Base-by-base conservation (phyloP, 1,139 yeast genomes). In the Geotrichum candidum region DNA sequence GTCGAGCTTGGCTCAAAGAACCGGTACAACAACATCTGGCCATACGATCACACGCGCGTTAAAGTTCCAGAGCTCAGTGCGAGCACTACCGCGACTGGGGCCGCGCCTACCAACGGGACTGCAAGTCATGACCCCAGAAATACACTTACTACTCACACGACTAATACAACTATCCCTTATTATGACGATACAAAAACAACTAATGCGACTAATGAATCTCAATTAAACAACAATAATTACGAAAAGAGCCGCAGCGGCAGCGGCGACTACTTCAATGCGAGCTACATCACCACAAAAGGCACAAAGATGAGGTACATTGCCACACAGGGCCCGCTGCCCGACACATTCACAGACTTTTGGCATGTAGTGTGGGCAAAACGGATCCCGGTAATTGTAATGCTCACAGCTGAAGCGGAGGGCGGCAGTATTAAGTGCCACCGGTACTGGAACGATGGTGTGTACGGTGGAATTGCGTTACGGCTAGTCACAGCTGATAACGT, bases 291-390 rank as follows among this genome's bases (percentile, higher is more conserved):
- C 2, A 74, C 68, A 58, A 68, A 61, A n/a, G 65, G 65, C 67
- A 78, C 70, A 38, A 67, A 68, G 57, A 72, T 73, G 51, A 76
- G 81, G 58, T 88, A 86, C 70, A 86, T 90, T 66, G 96, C 96
- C 0, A 87, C 96, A 0, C 96, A 90, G 68, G 96, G 95, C 0
- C 97, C 97, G 1, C 74, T 90, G 51, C 84, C 85, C 1, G 83
- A 86, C 27, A 88, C 96, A 0, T 80, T 87, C 63, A 85, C 84
- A 15, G 96, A 90, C 71, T 90, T 90, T 70, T 90, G 96, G 95
- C 83, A 84, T 68, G 87, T 88, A 60, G 80, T 88, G 0, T 80
- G 85, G 79, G 79, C 83, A 56, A 83, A 88, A 65, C 74, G 81
- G 1, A 82, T 85, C 11, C 84, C 86, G 31, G 78, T 88, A 5